These are phyloP conservation scores for Crithidia fasciculata DNA, from an alignment of 208 protist species.

Conservation along the genomic window DNA sequence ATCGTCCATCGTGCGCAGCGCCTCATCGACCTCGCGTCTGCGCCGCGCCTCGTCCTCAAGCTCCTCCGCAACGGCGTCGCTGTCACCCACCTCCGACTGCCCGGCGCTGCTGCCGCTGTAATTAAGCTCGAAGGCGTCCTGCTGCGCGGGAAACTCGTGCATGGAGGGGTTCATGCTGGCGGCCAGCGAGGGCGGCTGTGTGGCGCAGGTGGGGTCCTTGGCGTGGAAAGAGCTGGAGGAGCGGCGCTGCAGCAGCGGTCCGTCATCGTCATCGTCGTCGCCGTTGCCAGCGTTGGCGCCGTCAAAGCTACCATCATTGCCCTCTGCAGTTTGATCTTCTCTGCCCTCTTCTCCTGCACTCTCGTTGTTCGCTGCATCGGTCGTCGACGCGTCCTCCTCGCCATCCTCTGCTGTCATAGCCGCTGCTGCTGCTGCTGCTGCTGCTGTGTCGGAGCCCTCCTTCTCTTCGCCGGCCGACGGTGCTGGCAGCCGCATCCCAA, in stretches of 20 bases:
- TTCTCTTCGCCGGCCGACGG: background rate
- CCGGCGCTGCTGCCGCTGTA: conserved; percentile 33
- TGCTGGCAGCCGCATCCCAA: conserved; percentile 11
- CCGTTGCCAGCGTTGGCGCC: too few species aligned
- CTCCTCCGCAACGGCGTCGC: conserved; percentile 21
- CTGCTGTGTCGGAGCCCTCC: background rate
- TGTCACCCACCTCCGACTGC: conserved; percentile 34
- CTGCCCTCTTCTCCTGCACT: too few species aligned
- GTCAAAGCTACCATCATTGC: too few species aligned
- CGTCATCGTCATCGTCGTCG: background rate
- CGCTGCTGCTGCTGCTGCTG: background rate
- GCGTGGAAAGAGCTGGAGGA: conserved; percentile 16
- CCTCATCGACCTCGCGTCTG: conserved; percentile 17
- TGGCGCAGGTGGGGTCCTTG: conserved; percentile 23
- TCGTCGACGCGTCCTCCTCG: too few species aligned
- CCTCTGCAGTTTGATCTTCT: too few species aligned
- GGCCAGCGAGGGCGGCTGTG: conserved; percentile 31
- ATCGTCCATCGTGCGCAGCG: conserved; percentile 25
- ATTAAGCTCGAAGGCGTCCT: conserved; percentile 25
- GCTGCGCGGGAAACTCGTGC: conserved; percentile 9
- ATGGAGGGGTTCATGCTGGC: conserved; percentile 19
- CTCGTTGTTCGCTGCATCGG: too few species aligned
- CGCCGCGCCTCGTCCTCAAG: conserved; percentile 29
- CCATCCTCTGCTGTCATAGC: too few species aligned
- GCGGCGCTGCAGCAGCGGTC: conserved; percentile 4